Evolutionary conservation across 768 basidiomycete species (phyloP), one percentile per base, ranked within the genome.

Genomic region (Rossbeevera mucosa): DNA sequence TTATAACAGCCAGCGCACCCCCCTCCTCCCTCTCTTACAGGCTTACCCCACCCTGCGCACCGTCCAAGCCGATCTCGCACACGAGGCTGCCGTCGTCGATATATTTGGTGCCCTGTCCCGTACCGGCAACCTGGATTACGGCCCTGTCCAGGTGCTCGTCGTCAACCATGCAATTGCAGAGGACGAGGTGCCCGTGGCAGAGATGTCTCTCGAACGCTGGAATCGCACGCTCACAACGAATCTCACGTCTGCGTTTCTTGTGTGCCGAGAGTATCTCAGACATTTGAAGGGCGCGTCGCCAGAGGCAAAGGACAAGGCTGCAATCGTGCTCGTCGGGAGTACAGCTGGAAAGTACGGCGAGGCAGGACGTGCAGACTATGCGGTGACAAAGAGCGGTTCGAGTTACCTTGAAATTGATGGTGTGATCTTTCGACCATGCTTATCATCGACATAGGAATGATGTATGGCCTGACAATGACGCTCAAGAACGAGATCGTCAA

Each of bases 401-500:
- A 29, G 9, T n/a, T n/a, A 21, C 22, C 43, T 18, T 36, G 4
- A 18, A n/a, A 8, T 36, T 36, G n/a, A 14, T 42, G 7, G n/a
- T 5, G 11, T 16, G 36, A 47, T 44, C 18, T 24, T 20, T 20
- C 11, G 54, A 28, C 16, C 14, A 7, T 14, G 11, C 7, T 31
- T 7, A 41, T 21, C 5, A 9, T 48, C n/a, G n/a, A 33, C 22
- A 25, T 22, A 83, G 84, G 79, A 5, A 74, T 85, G 71, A 86
- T 86, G 85, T 85, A 86, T 56, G 87, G 86, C 4, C 63, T 88
- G 24, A 77, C 78, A 12, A 67, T 82, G 56, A 74, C 80, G 3
- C 74, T 88, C 57, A 88, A 88, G 71, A 88, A 88, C 60, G 86
- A 88, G 66, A 87, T 88, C 47, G 86, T 88, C 33, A 80, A 80